Base-by-base conservation (phyloP, 768 basidiomycete species). In the Trametes gibbosa region DNA sequence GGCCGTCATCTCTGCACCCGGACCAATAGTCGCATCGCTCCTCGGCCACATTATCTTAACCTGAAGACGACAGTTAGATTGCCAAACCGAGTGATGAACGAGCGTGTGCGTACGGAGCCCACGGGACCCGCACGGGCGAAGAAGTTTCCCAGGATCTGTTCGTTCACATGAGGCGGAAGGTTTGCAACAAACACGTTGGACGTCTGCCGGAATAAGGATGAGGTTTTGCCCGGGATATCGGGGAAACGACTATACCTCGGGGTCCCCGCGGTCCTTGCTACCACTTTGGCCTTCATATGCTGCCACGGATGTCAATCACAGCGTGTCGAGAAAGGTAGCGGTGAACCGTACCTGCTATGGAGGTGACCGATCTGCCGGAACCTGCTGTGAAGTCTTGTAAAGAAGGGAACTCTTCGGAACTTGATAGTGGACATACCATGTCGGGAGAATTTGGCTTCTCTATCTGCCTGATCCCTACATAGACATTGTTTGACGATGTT, bases 11-110 rank as follows among this genome's bases (percentile, higher is more conserved):
- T 91, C 87, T 23, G 84, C 82, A 2, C 87, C 91, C 48, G 88
- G 86, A 29, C 88, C 87, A 6, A 73, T 63, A 2, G 81, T 78
- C 17, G 75, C 80, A 68, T 95, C 93, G 12, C 85, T 83, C 40
- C 96, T 86, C n/a, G 95, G 96, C 95, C 95, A 98, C 95, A 98
- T 98, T 64, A 98, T 86, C 78, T 96, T 94, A 43, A 95, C 91
- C 92, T 94, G 13, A 17, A 21, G 2, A 59, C 24, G 16, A 57
- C 19, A 19, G 32, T 14, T 29, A 16, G 45, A 46, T 48, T 63
- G 8, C 65, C 60, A 24, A 6, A 45, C 29, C 13, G 50, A 39
- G 12, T 23, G 42, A 23, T 37, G 42, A 53, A 52, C 1, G n/a
- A 35, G 2, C 39, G n/a, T 35, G 29, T 6, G 76, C 83, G 49